These are phyloP conservation scores for Kregervanrija pseudodelftensis DNA, from an alignment of 805 yeast genomes.

Conservation along the genomic window DNA sequence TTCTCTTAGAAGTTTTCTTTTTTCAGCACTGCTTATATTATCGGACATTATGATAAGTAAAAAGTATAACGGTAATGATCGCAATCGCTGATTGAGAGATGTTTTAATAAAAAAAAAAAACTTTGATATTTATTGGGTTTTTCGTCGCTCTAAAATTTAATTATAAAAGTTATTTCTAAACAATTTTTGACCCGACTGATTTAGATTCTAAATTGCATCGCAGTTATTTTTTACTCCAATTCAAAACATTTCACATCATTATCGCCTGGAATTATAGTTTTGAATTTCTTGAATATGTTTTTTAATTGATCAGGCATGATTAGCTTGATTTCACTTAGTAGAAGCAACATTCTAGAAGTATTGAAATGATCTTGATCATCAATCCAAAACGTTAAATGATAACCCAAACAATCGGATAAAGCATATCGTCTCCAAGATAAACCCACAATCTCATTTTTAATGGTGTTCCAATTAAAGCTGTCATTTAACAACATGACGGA, in stretches of 20 bases:
- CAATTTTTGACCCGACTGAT: no score
- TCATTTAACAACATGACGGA: constrained; percentile 1
- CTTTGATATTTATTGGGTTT: no score
- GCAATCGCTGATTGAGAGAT: no score
- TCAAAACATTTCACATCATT: no score
- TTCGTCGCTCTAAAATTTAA: no score
- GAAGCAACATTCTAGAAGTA: neutral
- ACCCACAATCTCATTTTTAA: constrained; percentile 1
- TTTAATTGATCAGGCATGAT: neutral
- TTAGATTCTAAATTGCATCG: no score
- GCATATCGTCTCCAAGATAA: constrained; percentile 5
- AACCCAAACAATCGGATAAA: neutral
- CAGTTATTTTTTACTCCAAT: no score
- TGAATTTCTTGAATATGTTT: no score
- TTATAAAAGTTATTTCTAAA: no score
- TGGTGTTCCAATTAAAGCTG: neutral
- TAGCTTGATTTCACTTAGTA: constrained; percentile 2
- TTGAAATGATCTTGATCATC: constrained; percentile 1
- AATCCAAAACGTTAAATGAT: constrained; percentile 4
- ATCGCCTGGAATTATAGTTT: no score
- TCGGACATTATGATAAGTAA: constrained; percentile 11
- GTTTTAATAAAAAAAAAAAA: no score
- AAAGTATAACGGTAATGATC: no score
- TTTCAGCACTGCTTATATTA: constrained; percentile 47
- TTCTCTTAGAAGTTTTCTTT: constrained; percentile 50